Percentiles rank a stretch among this genome's conserved stretches.
Conservation (phyloP, 106 monocot genomes). For the Chionographis japonica region DNA sequence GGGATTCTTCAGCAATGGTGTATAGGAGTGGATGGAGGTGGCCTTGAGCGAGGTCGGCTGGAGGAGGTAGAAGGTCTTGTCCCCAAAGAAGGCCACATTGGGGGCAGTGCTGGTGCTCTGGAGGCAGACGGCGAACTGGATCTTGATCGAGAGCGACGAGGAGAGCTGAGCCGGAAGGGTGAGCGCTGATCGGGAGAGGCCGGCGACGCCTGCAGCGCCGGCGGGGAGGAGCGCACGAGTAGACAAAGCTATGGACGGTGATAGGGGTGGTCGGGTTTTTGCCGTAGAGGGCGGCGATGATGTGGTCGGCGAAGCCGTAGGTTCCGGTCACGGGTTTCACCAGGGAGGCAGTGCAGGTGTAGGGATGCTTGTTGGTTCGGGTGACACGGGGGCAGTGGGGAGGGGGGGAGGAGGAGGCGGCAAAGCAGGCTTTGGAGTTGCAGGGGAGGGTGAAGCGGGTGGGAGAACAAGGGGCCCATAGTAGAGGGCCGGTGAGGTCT, state of each 20-base stretch:
- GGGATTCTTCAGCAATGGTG: slow-evolving; percentile 4
- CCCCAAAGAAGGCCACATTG: slow-evolving; percentile 33
- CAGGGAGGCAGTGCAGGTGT: no score
- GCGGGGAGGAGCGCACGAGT: neutral
- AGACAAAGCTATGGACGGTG: slow-evolving; percentile 1
- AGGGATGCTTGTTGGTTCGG: neutral
- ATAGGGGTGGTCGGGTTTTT: slow-evolving; percentile 12
- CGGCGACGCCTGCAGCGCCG: no score
- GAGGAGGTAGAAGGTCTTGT: slow-evolving; percentile 17
- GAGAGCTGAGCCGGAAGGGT: slow-evolving; percentile 21
- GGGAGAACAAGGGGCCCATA: slow-evolving; percentile 26
- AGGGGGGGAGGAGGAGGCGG: slow-evolving; percentile 1
- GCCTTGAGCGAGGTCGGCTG: slow-evolving; percentile 16
- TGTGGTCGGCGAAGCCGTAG: slow-evolving; percentile 6
- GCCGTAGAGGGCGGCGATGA: slow-evolving; percentile 16
- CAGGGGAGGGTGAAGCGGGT: slow-evolving; percentile 13
- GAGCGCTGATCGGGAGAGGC: slow-evolving; percentile 14
- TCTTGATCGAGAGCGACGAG: slow-evolving; percentile 6
- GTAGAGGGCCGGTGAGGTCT: slow-evolving; percentile 35
- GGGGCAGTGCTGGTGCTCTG: slow-evolving; percentile 11
- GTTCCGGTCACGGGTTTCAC: no score
- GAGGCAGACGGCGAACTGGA: slow-evolving; percentile 32
- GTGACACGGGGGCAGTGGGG: neutral
- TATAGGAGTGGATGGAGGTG: slow-evolving; percentile 12
- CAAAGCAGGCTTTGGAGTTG: slow-evolving; percentile 13